phyloP scores from a whole-genome alignment of 2,329 filamentous ascomycete species.

The Magnaporthales sp. region DNA sequence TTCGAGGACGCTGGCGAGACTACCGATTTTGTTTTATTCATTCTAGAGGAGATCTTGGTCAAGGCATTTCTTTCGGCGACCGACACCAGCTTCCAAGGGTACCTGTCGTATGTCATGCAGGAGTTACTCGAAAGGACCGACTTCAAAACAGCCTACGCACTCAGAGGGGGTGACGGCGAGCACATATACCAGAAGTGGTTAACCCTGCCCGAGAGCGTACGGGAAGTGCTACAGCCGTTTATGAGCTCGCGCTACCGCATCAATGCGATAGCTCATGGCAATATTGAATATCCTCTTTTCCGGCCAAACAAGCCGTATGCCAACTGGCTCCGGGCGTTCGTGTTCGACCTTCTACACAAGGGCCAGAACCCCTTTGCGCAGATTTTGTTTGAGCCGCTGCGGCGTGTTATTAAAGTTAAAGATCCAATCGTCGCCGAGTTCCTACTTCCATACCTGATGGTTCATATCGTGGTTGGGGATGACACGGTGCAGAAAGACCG shows the following conservation, averaged over 20 bases:
- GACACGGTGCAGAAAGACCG: slow-evolving; percentile 42
- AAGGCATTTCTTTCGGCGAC: slow-evolving; percentile 86
- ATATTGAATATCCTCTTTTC: slow-evolving; percentile 71
- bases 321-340: slow-evolving; percentile 73
- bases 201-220: slow-evolving; percentile 64
- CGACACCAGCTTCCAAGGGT: slow-evolving; percentile 80
- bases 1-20: slow-evolving; percentile 72
- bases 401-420: slow-evolving; percentile 74
- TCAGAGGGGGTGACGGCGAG: slow-evolving; percentile 38
- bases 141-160: slow-evolving; percentile 49
- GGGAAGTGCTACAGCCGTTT: slow-evolving; percentile 82
- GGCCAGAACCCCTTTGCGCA: slow-evolving; percentile 66
- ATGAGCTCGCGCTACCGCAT: slow-evolving; percentile 76
- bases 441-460: slow-evolving; percentile 74
- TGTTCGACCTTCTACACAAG: slow-evolving; percentile 73
- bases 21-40: slow-evolving; percentile 75
- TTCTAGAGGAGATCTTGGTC: slow-evolving; percentile 81
- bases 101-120: slow-evolving; percentile 91
- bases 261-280: slow-evolving; percentile 46
- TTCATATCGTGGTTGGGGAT: slow-evolving; percentile 75
- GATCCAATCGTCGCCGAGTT: slow-evolving; percentile 83
- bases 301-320: slow-evolving; percentile 58
- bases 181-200: slow-evolving; percentile 68
- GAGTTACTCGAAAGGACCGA: slow-evolving; percentile 73
- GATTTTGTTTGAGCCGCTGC: slow-evolving; percentile 72